These are phyloP conservation scores for Buxus sempervirens DNA, from an alignment of 164 flowering plant genomes.

Conservation along the genomic window DNA sequence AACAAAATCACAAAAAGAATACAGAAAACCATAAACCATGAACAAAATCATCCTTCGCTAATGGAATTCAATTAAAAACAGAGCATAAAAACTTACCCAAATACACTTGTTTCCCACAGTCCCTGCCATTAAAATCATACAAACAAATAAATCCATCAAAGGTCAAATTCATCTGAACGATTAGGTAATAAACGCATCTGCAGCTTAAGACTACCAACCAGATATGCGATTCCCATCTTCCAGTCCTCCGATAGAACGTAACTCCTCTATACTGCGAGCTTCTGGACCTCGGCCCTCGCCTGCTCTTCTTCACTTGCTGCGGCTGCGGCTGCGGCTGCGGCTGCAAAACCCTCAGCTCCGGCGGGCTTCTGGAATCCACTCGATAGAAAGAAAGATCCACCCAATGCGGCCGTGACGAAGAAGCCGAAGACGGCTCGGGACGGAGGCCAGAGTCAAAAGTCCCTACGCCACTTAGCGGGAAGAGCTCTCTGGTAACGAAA, in stretches of 20 bases:
- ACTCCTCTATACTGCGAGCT: constrained; percentile 62
- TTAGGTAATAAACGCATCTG: neutral
- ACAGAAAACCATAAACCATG: neutral
- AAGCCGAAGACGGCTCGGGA: constrained; percentile 9
- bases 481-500: constrained; percentile 23
- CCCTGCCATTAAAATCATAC: constrained; percentile 41
- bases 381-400: constrained; percentile 14
- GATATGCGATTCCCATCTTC: constrained; percentile 63
- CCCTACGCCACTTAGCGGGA: constrained; percentile 18
- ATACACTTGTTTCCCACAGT: constrained; percentile 84
- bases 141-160: constrained; percentile 1
- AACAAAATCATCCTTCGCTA: neutral
- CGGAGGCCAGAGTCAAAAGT: constrained; percentile 3
- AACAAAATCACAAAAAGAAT: constrained; percentile 3
- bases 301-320: constrained; percentile 35
- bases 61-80: neutral
- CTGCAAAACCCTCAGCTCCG: constrained; percentile 16
- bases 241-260: constrained; percentile 48
- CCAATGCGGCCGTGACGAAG: constrained; percentile 15
- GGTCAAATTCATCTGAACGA: neutral
- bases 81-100: constrained; percentile 41
- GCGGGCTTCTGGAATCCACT: constrained; percentile 1
- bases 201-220: constrained; percentile 27
- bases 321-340: constrained; percentile 12
- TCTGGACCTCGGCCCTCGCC: constrained; percentile 53